Evolutionary conservation across 345 rosid genomes (phyloP).

Genomic region (Rhodomyrtus tomentosa): DNA sequence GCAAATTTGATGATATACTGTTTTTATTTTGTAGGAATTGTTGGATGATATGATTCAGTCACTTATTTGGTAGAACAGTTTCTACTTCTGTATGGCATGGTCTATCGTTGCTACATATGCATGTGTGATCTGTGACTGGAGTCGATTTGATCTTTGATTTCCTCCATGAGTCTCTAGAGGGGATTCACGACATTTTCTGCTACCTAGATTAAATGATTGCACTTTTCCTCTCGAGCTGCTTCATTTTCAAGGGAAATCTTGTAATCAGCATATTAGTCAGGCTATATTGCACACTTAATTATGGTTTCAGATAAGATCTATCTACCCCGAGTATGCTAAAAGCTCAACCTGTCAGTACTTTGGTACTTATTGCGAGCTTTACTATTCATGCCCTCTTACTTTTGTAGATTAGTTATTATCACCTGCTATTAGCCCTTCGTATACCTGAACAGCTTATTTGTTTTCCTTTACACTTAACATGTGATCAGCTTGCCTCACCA

Average conservation of each 20-base stretch:
- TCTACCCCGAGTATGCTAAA: neutral
- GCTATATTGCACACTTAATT: neutral
- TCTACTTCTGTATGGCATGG: neutral
- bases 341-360: neutral
- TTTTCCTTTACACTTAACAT: neutral
- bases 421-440: neutral
- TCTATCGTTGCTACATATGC: neutral
- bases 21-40: neutral
- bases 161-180: neutral
- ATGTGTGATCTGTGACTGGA: neutral
- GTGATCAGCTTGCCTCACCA: neutral
- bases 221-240: neutral
- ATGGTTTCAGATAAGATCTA: neutral
- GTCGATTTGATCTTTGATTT: neutral
- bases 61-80: neutral
- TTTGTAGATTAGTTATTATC: neutral
- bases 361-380: neutral
- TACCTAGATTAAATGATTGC: neutral
- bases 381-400: neutral
- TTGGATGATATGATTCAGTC: neutral
- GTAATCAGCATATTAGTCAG: neutral
- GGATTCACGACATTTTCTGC: neutral
- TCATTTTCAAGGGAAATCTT: neutral
- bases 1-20: neutral
- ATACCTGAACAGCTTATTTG: neutral